A percentile compares a stretch with the other conserved stretches of the same genome.
Conservation (phyloP, 1,284 basidiomycete species). For the Chalciporus sp. region DNA sequence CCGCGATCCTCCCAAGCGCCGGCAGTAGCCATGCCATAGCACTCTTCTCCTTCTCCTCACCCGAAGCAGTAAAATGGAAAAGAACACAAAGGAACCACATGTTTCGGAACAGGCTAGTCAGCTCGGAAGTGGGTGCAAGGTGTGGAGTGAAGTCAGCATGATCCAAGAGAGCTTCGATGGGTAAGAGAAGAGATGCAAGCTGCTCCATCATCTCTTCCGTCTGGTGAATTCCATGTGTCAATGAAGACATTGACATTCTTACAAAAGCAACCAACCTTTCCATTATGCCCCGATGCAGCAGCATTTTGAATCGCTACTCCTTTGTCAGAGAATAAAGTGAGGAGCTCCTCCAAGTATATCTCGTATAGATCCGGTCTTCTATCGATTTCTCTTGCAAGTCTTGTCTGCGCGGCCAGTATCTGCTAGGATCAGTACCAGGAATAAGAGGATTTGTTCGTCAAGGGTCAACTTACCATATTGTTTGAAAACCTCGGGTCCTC, state of each 20-base stretch:
- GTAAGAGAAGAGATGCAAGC: slow-evolving; percentile 83
- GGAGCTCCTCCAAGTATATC: slow-evolving; percentile 82
- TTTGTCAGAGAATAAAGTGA: slow-evolving; percentile 89
- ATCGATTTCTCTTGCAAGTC: slow-evolving; percentile 78
- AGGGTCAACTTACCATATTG: slow-evolving; percentile 62
- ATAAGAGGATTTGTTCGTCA: background rate
- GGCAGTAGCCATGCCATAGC: slow-evolving; percentile 79
- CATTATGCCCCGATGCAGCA: slow-evolving; percentile 61
- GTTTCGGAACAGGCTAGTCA: slow-evolving; percentile 88
- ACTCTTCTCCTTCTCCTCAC: slow-evolving; percentile 47
- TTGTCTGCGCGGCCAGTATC: slow-evolving; percentile 87
- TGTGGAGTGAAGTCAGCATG: slow-evolving; percentile 77
- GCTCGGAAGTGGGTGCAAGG: slow-evolving; percentile 55
- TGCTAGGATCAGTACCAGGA: slow-evolving; percentile 30
- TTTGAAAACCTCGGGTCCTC: slow-evolving; percentile 86
- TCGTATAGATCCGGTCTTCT: slow-evolving; percentile 76
- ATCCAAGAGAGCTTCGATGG: slow-evolving; percentile 87
- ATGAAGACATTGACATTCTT: background rate
- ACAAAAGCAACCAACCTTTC: slow-evolving; percentile 52
- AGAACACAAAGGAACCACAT: slow-evolving; percentile 94
- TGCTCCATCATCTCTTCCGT: slow-evolving; percentile 86
- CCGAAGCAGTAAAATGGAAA: slow-evolving; percentile 67
- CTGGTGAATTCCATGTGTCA: slow-evolving; percentile 39
- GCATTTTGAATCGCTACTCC: slow-evolving; percentile 89
- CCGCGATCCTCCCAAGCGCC: slow-evolving; percentile 80